Percentiles rank a stretch among this genome's conserved stretches.
phyloP scores from a whole-genome alignment of 1,284 basidiomycete species.

The Moniliella sp. region DNA sequence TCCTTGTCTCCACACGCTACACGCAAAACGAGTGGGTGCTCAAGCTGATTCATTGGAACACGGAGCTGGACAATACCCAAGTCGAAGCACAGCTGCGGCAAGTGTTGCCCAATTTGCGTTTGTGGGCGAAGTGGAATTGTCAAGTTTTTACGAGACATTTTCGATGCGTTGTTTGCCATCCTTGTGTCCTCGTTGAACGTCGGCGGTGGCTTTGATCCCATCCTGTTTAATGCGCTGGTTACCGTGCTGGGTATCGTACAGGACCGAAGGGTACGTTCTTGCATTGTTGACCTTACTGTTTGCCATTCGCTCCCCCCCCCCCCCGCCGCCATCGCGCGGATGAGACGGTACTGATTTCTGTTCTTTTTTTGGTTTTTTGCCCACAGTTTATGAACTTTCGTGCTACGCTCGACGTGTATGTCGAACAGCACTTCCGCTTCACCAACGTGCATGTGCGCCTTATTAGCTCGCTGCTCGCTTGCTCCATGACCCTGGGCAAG shows the following conservation, averaged over 20 bases:
- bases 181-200: constrained; percentile 55
- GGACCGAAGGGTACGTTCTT: constrained; percentile 41
- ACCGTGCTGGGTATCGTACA: constrained; percentile 61
- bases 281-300: background rate
- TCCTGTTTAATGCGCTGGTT: constrained; percentile 74
- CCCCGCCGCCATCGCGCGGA: no score
- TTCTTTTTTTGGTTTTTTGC: background rate
- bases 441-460: constrained; percentile 20
- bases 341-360: background rate
- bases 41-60: constrained; percentile 62
- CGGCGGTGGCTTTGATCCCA: constrained; percentile 55
- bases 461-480: constrained; percentile 55
- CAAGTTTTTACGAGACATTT: constrained; percentile 72
- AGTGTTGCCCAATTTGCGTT: constrained; percentile 68
- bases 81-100: constrained; percentile 48
- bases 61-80: constrained; percentile 35
- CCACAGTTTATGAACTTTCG: constrained; percentile 60
- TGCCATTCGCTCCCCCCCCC: background rate
- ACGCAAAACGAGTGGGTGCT: constrained; percentile 76
- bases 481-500: constrained; percentile 50
- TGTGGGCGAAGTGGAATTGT: constrained; percentile 54
- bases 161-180: constrained; percentile 79
- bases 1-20: constrained; percentile 72
- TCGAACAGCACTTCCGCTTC: constrained; percentile 58
- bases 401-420: constrained; percentile 75